Base-by-base conservation (phyloP, 352 stramenopile genomes). In the Blastocystis sp. region DNA sequence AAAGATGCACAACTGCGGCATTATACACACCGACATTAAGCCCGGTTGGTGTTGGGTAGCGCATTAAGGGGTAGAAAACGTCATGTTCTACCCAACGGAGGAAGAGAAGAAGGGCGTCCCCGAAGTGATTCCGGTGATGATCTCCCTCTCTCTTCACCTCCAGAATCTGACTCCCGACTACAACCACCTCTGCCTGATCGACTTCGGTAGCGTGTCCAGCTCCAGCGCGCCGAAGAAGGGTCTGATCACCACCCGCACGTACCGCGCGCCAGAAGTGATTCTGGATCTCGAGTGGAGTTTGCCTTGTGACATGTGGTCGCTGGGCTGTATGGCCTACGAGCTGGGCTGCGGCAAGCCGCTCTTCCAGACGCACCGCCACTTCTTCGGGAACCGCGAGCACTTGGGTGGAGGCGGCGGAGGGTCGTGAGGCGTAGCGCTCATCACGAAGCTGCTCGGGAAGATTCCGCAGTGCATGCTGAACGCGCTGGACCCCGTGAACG, bases 161-260 rank as follows among this genome's bases (percentile, higher is more conserved):
- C 56, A 84, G 74, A 28, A 84, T 23, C 52, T 67, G 4, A 45
- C 56, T 21, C 78, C 78, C 0, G 78, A 88, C 56, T 88, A 78
- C 48, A 76, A 76, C 38, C 64, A 79, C 43, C 48, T 88, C 3
- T 88, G 78, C 45, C 78, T 89, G 14, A 89, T 89, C 45, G 81
- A 89, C 45, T 89, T 89, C 66, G 81, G 81, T 4, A 86, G 69
- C 52, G 81, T 86, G 28, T 82, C 81, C 9, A 79, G 14, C 11
- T 62, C 69, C 23, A 53, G 19, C 43, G 48, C 62, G 45, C 76
- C 69, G 5, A 74, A 86, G 43, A 53, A 59, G 23, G 69, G 70
- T 59, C 53, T 98, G 62, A 97, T 99, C 77, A 99, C 98, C 89
- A 99, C 97, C 59, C 91, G 97, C 19, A 96, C 99, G 90, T 99